Evolutionary conservation across 1,284 basidiomycete species (phyloP).

Genomic region (Entoloma clypeatum): DNA sequence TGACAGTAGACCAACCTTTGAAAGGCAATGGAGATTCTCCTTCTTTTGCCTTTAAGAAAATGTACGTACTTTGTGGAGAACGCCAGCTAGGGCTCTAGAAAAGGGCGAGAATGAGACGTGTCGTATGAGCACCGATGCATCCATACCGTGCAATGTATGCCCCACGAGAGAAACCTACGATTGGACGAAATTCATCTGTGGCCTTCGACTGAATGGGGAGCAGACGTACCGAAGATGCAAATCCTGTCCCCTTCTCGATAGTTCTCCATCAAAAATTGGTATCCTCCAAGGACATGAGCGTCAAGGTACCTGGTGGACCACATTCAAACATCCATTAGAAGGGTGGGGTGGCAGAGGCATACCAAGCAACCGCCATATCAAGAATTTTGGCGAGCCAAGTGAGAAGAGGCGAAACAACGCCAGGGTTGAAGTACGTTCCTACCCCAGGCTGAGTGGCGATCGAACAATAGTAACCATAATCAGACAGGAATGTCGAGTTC

Average conservation of each 20-base stretch:
- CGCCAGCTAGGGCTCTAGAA: too few relatives aligned
- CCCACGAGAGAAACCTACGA: constrained; percentile 53
- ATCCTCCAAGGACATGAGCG: constrained; percentile 50
- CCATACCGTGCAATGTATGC: constrained; percentile 59
- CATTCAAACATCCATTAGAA: too few relatives aligned
- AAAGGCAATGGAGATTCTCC: too few relatives aligned
- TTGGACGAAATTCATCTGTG: too few relatives aligned
- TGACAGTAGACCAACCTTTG: constrained; percentile 54
- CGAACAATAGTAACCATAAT: too few relatives aligned
- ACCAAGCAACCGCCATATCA: background rate
- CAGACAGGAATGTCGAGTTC: constrained; percentile 24
- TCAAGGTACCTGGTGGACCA: constrained; percentile 29
- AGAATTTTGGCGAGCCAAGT: constrained; percentile 29
- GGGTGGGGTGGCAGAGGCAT: background rate
- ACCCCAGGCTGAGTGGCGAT: too few relatives aligned
- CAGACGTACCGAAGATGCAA: constrained; percentile 50
- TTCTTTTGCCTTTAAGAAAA: too few relatives aligned
- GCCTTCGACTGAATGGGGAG: too few relatives aligned
- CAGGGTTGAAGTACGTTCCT: constrained; percentile 45
- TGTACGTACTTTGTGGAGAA: too few relatives aligned
- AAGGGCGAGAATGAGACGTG: too few relatives aligned
- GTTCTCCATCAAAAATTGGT: constrained; percentile 62
- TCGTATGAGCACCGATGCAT: too few relatives aligned
- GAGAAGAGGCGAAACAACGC: constrained; percentile 32
- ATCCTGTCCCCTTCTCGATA: constrained; percentile 46